Conservation (phyloP, 2,329 filamentous ascomycete species). For the Penicillium glabrum region DNA sequence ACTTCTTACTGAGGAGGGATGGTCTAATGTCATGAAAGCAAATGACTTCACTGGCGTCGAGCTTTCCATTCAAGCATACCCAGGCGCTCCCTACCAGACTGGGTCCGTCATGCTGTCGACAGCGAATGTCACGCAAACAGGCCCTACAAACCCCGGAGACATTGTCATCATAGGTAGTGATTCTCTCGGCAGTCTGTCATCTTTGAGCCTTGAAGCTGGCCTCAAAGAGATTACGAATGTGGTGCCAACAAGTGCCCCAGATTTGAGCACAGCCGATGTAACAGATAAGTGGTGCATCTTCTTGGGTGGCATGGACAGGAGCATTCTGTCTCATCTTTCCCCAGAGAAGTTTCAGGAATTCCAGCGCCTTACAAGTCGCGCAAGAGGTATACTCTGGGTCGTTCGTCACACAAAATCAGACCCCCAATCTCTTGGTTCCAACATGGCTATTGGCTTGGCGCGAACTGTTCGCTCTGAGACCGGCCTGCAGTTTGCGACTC, state of each 20-base stretch:
- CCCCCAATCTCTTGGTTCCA: slow-evolving; percentile 15
- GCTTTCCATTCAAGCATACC: slow-evolving; percentile 20
- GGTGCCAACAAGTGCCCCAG: slow-evolving; percentile 1
- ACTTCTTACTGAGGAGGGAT: slow-evolving; percentile 17
- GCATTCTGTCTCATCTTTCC: slow-evolving; percentile 17
- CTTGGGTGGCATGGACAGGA: slow-evolving; percentile 21
- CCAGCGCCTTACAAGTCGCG: slow-evolving; percentile 16
- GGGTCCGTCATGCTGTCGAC: slow-evolving; percentile 22
- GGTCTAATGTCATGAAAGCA: slow-evolving; percentile 18
- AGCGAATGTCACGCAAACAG: slow-evolving; percentile 8
- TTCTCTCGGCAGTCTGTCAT: slow-evolving; percentile 10
- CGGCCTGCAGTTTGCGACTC: slow-evolving; percentile 20
- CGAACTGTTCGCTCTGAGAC: slow-evolving; percentile 24
- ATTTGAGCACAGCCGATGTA: slow-evolving; percentile 11
- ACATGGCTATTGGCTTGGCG: slow-evolving; percentile 24
- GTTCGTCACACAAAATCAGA: slow-evolving; percentile 17
- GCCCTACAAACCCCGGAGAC: slow-evolving; percentile 12
- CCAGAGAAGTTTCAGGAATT: slow-evolving; percentile 14
- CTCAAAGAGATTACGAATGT: slow-evolving; percentile 14
- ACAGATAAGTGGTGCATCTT: slow-evolving; percentile 24
- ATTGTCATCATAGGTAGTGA: slow-evolving; percentile 18
- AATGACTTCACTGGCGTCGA: slow-evolving; percentile 25
- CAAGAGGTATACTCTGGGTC: slow-evolving; percentile 21
- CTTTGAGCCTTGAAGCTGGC: slow-evolving; percentile 12
- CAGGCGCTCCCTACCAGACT: slow-evolving; percentile 19